phyloP scores from a whole-genome alignment of 352 stramenopile species.

The Phytophthora quininea region DNA sequence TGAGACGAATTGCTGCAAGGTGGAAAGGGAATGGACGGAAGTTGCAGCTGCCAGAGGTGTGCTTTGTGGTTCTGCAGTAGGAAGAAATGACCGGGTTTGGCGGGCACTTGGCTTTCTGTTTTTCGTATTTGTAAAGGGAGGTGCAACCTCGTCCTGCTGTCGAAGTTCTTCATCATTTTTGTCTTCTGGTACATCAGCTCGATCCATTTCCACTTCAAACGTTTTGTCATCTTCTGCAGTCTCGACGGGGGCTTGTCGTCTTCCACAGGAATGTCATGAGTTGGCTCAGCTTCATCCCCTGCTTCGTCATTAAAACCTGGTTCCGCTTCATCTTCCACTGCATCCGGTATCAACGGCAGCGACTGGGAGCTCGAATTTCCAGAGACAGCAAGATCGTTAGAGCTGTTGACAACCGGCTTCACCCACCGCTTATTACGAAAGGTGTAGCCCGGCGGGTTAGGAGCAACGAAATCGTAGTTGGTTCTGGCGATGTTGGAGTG shows the following conservation, averaged over 20 bases:
- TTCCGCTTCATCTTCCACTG: constrained; percentile 8
- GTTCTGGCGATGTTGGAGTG: neutral
- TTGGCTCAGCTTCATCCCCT: constrained; percentile 23
- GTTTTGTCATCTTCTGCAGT: constrained; percentile 36
- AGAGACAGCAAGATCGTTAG: neutral
- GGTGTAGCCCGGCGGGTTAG: constrained; percentile 18
- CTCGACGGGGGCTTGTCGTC: neutral
- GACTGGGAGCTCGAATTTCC: neutral
- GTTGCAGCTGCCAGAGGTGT: constrained; percentile 2
- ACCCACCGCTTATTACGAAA: constrained; percentile 15
- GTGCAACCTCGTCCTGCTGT: neutral
- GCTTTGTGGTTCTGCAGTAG: neutral
- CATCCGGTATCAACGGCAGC: neutral
- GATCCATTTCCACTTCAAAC: constrained; percentile 36
- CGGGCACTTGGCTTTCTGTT: neutral
- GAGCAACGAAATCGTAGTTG: constrained; percentile 28
- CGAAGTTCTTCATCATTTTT: constrained; percentile 2
- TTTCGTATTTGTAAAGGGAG: neutral
- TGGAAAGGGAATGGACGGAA: constrained; percentile 13
- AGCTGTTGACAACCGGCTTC: constrained; percentile 5
- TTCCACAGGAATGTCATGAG: constrained; percentile 4
- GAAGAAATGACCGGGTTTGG: neutral
- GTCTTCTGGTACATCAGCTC: constrained; percentile 31
- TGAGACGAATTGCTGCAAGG: constrained; percentile 38
- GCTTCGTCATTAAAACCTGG: constrained; percentile 12